These are phyloP conservation scores for Hygrocybe punicea DNA, from an alignment of 768 basidiomycete species.

Conservation along the genomic window DNA sequence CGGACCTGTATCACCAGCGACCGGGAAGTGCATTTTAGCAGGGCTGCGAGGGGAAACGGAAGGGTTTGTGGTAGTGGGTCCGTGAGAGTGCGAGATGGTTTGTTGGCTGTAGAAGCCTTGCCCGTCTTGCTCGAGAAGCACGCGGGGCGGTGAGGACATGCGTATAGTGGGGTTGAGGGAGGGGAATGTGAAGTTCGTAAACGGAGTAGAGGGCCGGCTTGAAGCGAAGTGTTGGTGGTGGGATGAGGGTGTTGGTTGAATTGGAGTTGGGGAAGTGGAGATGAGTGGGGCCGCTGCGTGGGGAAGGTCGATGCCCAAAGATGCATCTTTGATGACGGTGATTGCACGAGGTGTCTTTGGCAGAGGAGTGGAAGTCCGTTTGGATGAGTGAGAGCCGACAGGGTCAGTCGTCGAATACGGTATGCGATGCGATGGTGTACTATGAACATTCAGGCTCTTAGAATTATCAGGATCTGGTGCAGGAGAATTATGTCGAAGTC, in stretches of 20 bases:
- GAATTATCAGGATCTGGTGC: too few relatives aligned
- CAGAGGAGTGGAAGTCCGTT: too few relatives aligned
- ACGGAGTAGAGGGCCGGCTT: conserved; percentile 23
- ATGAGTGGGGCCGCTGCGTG: too few relatives aligned
- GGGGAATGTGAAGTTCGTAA: conserved; percentile 20
- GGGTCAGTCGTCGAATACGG: too few relatives aligned
- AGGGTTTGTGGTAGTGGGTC: not conserved
- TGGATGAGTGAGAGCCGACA: too few relatives aligned
- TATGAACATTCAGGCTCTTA: too few relatives aligned
- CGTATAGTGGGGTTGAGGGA: conserved; percentile 14
- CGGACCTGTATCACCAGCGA: not conserved
- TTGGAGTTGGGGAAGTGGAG: too few relatives aligned
- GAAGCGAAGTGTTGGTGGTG: not conserved
- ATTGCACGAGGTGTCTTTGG: too few relatives aligned
- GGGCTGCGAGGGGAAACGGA: not conserved
- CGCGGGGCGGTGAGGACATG: not conserved
- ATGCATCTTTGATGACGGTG: too few relatives aligned
- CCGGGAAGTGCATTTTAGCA: not conserved
- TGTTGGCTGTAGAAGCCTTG: not conserved
- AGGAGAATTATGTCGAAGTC: too few relatives aligned
- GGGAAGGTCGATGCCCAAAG: too few relatives aligned
- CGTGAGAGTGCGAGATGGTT: not conserved
- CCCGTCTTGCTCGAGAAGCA: not conserved
- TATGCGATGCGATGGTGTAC: too few relatives aligned
- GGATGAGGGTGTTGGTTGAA: not conserved